Base-by-base conservation (phyloP, 148 eudicot species). In the Silene uniflora region DNA sequence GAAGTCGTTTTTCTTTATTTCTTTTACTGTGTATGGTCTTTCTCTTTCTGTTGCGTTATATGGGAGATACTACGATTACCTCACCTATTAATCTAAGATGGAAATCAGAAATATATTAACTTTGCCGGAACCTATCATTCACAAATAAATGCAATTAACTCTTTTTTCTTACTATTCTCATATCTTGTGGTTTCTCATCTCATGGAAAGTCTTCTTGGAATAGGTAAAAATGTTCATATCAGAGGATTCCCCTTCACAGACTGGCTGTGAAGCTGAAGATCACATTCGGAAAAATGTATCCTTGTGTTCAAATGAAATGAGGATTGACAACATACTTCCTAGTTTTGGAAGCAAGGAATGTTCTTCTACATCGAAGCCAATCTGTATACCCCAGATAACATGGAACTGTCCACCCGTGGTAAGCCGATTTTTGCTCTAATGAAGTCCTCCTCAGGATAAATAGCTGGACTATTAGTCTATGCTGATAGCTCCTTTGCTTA, bases 351-450 rank as follows among this genome's bases (percentile, higher is more conserved):
- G 77, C 60, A 81, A 72, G 56, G 59, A 32, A 61, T 60, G 21
- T 73, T 62, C 71, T 72, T 49, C 76, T 18, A 62, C 73, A 10
- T 62, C 19, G 3, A 78, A 52, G 23, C 70, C n/a, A 25, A 21
- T 76, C 27, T 67, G 64, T 72, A 61, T 82, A 74, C 85, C 86
- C 21, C 80, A 58, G 67, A 79, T 78, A 12, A 74, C 60, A 78
- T 91, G 96, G 96, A 84, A 71, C 76, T 76, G 86, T 73, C 96
- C 96, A n/a, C 89, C 91, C 18, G 64, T 72, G 78, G 96, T 91
- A 80, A 79, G 87, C 73, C 73, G 55, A 54, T 49, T 16, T 71
- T n/a, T 35, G 49, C 47, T 47, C 69, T 66, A 1, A 25, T 25
- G 32, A 32, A 5, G 27, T 14, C 29, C 18, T 46, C 46, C 7